Conservation (phyloP, 2,329 filamentous ascomycete species). For the Blastomyces emzantsi region DNA sequence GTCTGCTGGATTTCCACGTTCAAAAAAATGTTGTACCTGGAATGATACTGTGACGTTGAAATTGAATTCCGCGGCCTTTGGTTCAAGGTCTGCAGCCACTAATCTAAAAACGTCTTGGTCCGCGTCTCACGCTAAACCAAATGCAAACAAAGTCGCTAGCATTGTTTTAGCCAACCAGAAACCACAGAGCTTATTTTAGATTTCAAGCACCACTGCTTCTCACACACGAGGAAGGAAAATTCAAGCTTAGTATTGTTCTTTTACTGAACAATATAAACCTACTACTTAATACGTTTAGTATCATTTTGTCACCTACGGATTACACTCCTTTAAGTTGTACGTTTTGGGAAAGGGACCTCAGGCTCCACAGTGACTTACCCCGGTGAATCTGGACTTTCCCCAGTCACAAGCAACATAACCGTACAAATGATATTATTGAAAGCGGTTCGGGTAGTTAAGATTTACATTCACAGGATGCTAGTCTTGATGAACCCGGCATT, state of each 20-base stretch:
- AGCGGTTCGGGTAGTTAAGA: background rate
- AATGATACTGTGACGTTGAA: background rate
- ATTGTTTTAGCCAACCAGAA: background rate
- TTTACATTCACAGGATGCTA: background rate
- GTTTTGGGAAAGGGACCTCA: background rate
- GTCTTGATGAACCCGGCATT: background rate
- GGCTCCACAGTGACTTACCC: background rate
- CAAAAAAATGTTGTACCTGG: background rate
- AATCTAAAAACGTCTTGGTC: background rate
- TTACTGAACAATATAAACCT: background rate
- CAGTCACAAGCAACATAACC: background rate
- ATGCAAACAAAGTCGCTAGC: background rate
- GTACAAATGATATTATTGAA: background rate
- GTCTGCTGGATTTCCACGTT: background rate
- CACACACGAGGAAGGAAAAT: background rate
- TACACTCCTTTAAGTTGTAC: background rate
- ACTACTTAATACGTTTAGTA: background rate
- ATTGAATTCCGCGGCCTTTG: background rate
- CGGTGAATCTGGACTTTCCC: background rate
- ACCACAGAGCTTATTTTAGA: background rate
- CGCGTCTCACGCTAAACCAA: background rate
- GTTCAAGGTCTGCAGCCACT: background rate
- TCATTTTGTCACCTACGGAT: background rate
- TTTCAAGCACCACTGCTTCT: background rate
- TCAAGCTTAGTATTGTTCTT: slow-evolving; percentile 1